Evolutionary conservation across 2,329 filamentous ascomycete genomes (phyloP).

Genomic region (Cryphonectria japonica): DNA sequence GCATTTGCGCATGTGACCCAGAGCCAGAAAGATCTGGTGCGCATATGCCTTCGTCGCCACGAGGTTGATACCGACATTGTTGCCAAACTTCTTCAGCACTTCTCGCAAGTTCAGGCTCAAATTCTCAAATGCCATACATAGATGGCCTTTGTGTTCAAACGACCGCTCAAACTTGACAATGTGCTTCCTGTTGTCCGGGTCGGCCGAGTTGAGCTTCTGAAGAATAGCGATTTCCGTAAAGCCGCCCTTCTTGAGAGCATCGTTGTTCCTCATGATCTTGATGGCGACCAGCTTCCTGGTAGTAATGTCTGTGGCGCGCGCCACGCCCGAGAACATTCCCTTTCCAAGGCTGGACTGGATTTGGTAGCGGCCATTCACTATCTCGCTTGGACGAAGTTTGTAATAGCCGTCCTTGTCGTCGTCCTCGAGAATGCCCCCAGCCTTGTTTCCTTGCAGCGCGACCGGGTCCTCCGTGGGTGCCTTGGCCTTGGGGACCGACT

Average conservation of each 20-base stretch:
- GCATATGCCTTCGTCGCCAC: conserved; percentile 86
- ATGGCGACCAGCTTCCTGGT: conserved; percentile 83
- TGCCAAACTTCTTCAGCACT: conserved; percentile 92
- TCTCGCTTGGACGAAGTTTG: conserved; percentile 88
- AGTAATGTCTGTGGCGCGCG: conserved; percentile 78
- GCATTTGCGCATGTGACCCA: conserved; percentile 87
- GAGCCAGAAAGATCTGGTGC: conserved; percentile 88
- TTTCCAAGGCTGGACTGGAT: conserved; percentile 86
- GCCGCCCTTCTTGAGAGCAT: conserved; percentile 87
- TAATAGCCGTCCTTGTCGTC: conserved; percentile 97
- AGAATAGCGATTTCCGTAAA: conserved; percentile 94
- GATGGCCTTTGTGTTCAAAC: conserved; percentile 92
- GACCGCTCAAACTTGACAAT: conserved; percentile 84
- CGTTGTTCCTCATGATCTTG: conserved; percentile 98
- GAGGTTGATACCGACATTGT: conserved; percentile 90
- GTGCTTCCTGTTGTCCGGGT: conserved; percentile 88
- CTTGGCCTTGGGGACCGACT: conserved; percentile 41
- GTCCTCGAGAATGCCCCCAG: conserved; percentile 82
- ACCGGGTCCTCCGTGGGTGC: conserved; percentile 50
- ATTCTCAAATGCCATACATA: conserved; percentile 97
- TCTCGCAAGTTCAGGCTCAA: conserved; percentile 91
- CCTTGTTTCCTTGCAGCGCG: conserved; percentile 54
- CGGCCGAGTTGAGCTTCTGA: conserved; percentile 81
- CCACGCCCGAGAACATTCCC: conserved; percentile 97
- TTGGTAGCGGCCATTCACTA: conserved; percentile 87